Conservation (phyloP, 108 stramenopile species). For the Nitzschia putrida region DNA sequence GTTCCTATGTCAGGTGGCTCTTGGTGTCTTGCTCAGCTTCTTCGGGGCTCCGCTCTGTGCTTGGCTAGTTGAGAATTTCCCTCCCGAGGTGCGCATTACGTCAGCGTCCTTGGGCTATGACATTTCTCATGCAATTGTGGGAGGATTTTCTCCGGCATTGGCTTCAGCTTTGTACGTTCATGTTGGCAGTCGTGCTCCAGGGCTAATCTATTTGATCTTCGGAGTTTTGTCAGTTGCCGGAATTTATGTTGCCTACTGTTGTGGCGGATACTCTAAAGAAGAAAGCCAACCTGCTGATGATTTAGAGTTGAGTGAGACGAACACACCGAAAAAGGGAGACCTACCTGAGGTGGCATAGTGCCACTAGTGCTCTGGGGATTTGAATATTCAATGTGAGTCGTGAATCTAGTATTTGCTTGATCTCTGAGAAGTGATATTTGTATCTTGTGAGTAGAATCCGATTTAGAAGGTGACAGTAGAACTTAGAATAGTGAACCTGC, state of each 20-base stretch:
- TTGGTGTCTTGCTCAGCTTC: conserved; percentile 56
- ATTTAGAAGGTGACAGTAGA: no score
- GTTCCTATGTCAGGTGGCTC: conserved; percentile 51
- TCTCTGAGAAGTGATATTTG: no score
- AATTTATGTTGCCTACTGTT: conserved; percentile 28
- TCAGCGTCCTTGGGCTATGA: conserved; percentile 65
- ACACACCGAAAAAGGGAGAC: neutral
- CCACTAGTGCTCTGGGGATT: neutral
- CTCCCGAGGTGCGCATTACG: conserved; percentile 54
- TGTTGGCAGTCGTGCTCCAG: conserved; percentile 45
- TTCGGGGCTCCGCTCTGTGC: conserved; percentile 66
- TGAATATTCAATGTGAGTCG: neutral
- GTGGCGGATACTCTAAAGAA: conserved; percentile 18
- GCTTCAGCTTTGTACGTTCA: conserved; percentile 58
- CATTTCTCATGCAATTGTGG: conserved; percentile 57
- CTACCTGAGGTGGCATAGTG: conserved; percentile 18
- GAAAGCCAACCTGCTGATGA: neutral
- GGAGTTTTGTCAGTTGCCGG: conserved; percentile 32
- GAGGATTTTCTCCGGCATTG: conserved; percentile 60
- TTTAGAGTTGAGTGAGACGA: conserved; percentile 2
- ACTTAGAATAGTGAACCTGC: no score
- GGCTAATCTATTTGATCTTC: conserved; percentile 56
- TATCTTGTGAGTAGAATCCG: no score
- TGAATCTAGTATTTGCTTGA: neutral
- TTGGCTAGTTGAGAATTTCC: conserved; percentile 71